Evolutionary conservation across 495 filamentous ascomycete genomes (phyloP).

Genomic region (Staphylotrichum tortipilum): DNA sequence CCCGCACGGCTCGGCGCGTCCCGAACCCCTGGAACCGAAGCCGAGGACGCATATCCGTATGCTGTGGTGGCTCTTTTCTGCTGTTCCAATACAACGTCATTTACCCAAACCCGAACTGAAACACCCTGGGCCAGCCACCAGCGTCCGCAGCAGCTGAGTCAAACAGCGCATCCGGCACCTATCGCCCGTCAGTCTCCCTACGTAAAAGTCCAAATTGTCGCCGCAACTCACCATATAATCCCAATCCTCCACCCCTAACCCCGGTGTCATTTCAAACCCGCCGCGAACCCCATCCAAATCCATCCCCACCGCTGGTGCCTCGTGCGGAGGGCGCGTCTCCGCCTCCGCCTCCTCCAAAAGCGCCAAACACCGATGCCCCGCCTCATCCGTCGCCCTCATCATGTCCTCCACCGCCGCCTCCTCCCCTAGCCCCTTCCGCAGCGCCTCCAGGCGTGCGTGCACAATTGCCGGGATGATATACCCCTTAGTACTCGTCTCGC

Average conservation of each 20-base stretch:
- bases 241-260: neutral
- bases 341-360: slow-evolving; percentile 33
- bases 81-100: too few relatives aligned
- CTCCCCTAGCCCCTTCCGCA: slow-evolving; percentile 29
- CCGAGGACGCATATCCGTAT: neutral
- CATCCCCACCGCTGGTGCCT: slow-evolving; percentile 12
- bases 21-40: neutral
- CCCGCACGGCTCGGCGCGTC: neutral
- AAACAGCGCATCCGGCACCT: neutral
- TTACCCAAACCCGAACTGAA: too few relatives aligned
- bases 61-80: too few relatives aligned
- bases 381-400: slow-evolving; percentile 32
- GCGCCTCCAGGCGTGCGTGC: slow-evolving; percentile 35
- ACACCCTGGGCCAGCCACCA: too few relatives aligned
- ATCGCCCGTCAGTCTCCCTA: neutral
- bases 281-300: neutral
- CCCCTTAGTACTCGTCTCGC: slow-evolving; percentile 52
- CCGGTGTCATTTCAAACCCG: neutral
- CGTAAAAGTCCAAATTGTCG: too few relatives aligned
- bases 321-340: slow-evolving; percentile 1
- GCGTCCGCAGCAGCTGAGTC: too few relatives aligned
- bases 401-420: slow-evolving; percentile 26
- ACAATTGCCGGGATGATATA: slow-evolving; percentile 39
- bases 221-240: slow-evolving; percentile 6
- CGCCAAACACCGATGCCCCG: slow-evolving; percentile 23